These are phyloP conservation scores for Ascosphaera aggregata DNA, from an alignment of 2,329 filamentous ascomycete species.

Conservation along the genomic window DNA sequence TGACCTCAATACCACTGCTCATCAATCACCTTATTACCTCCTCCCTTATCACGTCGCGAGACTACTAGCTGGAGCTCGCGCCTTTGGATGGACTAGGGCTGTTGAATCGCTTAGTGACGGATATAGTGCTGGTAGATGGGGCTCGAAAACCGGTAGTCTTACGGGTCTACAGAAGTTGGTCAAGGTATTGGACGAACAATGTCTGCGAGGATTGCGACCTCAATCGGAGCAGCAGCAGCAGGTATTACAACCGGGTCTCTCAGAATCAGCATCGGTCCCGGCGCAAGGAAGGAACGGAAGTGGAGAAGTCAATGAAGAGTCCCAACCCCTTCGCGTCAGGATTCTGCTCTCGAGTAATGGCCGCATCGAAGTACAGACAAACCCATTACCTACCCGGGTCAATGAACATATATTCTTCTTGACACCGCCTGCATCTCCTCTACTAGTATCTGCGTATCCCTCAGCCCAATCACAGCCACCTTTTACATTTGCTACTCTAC, in stretches of 20 bases:
- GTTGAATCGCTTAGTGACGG: slow-evolving; percentile 8
- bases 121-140: neutral
- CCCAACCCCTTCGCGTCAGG: neutral
- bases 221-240: slow-evolving; percentile 10
- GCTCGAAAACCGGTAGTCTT: neutral
- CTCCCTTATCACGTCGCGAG: slow-evolving; percentile 56
- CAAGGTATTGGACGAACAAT: slow-evolving; percentile 3
- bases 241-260: slow-evolving; percentile 12
- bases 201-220: slow-evolving; percentile 10
- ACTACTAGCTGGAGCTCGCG: slow-evolving; percentile 35
- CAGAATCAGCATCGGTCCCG: neutral
- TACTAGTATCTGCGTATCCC: slow-evolving; percentile 7
- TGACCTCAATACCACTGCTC: neutral
- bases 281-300: neutral
- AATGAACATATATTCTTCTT: slow-evolving; percentile 12
- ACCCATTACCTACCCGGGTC: slow-evolving; percentile 17
- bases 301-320: neutral
- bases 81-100: slow-evolving; percentile 24
- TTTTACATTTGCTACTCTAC: slow-evolving; percentile 8
- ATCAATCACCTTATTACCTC: slow-evolving; percentile 50
- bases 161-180: neutral
- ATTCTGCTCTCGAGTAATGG: neutral
- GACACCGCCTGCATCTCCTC: slow-evolving; percentile 10
- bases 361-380: slow-evolving; percentile 9
- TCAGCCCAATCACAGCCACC: slow-evolving; percentile 5